These are phyloP conservation scores for Fraxinus xanthoxyloides DNA, from an alignment of 305 asterid species.

Conservation along the genomic window DNA sequence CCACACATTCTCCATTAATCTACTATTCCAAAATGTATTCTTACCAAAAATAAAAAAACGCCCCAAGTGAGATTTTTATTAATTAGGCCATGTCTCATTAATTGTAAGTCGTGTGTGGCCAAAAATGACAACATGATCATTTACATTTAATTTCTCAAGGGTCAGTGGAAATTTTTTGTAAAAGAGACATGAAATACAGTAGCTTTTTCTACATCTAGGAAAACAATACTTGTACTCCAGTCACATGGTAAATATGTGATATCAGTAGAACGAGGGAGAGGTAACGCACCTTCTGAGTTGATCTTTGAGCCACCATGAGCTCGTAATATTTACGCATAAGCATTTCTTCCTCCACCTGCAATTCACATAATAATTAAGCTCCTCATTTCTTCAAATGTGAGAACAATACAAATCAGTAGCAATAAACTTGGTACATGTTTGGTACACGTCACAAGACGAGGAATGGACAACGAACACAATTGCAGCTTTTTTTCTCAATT, in stretches of 20 bases:
- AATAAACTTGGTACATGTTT: background rate
- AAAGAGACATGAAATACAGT: background rate
- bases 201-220: background rate
- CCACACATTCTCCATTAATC: too few species aligned
- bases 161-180: background rate
- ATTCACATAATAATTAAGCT: conserved; percentile 17
- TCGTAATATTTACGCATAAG: conserved; percentile 85
- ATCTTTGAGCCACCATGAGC: conserved; percentile 67
- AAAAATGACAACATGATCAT: background rate
- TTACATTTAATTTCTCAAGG: background rate
- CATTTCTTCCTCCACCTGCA: conserved; percentile 92
- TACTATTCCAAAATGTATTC: too few species aligned
- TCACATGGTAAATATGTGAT: background rate
- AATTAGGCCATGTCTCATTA: background rate
- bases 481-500: background rate
- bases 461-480: background rate
- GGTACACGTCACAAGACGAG: background rate
- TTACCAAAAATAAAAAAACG: too few species aligned
- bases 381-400: background rate
- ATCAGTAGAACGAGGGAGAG: background rate
- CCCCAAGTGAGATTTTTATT: background rate
- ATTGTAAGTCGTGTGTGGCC: background rate
- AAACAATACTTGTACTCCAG: background rate
- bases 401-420: background rate
- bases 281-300: conserved; percentile 43